Base-by-base conservation (phyloP, 495 filamentous ascomycete species). In the Penicillium tannophilum region DNA sequence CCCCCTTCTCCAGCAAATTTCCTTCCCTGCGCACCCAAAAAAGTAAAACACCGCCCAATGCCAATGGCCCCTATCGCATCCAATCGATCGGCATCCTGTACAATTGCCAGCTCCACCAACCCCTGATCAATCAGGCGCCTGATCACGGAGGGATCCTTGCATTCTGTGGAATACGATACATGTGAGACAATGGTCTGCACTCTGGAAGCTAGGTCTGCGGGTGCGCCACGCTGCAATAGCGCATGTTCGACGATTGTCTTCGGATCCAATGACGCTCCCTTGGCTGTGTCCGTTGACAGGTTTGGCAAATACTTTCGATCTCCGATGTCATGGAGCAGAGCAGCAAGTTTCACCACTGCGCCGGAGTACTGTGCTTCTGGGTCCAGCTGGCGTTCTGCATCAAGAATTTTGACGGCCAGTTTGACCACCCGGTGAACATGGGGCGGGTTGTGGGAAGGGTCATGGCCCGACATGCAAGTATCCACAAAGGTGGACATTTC, bases 31-130 rank as follows among this genome's bases (percentile, higher is more conserved):
- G 86, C 88, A 0, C 85, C 91, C 1, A 86, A 81, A 68, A 84
- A 96, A 3, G 90, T 88, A 71, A 97, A 96, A 45, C 83, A 81
- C 42, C 93, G 71, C 3, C 83, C 93, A 54, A 96, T 84, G 3
- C 92, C 92, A 49, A 96, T 80, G 0, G 90, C 90, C 2, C 93
- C 93, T 62, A 96, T 84, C 3, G 93, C 91, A 79, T 97, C 92
- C 41, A 97, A 75, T 9, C 92, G 80, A 75, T 97, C 93, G 2
- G 92, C 93, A 72, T 96, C 92, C 72, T 96, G 93, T 12, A 96
- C 92, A 45, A 95, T 82, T 0, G 81, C 91, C 6, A 97, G 75
- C 72, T 97, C 92, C 0, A 87, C 89, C 66, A 88, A 76, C 7
- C 69, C 68, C 35, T 77, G 54, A 6, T 68, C 62, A 12, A 94